Conservation (phyloP, 2,329 filamentous ascomycete species). For the Penicillium griseofulvum region DNA sequence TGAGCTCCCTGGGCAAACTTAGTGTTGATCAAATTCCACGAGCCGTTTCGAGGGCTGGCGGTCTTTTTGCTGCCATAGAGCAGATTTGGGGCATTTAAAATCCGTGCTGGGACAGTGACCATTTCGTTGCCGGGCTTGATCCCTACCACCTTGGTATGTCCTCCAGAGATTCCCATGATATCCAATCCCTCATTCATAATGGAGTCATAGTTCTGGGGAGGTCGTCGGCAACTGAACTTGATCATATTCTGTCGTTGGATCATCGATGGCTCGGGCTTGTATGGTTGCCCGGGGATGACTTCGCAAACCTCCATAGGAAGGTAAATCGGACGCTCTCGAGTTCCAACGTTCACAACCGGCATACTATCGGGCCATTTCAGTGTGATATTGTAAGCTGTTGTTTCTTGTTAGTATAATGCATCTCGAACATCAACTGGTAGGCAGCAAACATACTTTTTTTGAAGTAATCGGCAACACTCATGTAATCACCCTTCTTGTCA, state of each 20-base stretch:
- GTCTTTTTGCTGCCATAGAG: slow-evolving; percentile 8
- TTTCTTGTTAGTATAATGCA: neutral
- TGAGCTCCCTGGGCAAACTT: slow-evolving; percentile 2
- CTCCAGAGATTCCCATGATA: slow-evolving; percentile 11
- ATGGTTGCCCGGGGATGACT: slow-evolving; percentile 61
- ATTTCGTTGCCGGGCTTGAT: slow-evolving; percentile 10
- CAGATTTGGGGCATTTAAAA: slow-evolving; percentile 13
- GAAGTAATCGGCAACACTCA: slow-evolving; percentile 25
- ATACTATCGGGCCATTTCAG: slow-evolving; percentile 31
- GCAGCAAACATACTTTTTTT: slow-evolving; percentile 12
- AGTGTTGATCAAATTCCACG: slow-evolving; percentile 18
- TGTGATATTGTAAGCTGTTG: slow-evolving; percentile 36
- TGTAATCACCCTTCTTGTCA: slow-evolving; percentile 8
- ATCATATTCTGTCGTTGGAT: slow-evolving; percentile 67
- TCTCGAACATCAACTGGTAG: neutral
- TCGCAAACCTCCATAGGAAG: slow-evolving; percentile 63
- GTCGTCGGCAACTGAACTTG: slow-evolving; percentile 64
- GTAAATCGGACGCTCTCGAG: slow-evolving; percentile 54
- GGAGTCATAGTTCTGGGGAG: slow-evolving; percentile 62
- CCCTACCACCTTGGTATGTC: neutral
- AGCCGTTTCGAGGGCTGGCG: slow-evolving; percentile 2
- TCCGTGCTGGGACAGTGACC: slow-evolving; percentile 15
- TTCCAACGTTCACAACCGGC: slow-evolving; percentile 66
- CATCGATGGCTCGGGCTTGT: slow-evolving; percentile 55
- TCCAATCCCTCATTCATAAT: slow-evolving; percentile 43